Evolutionary conservation across 768 basidiomycete species (phyloP).

Genomic region (Tricholoma hemisulphureum): DNA sequence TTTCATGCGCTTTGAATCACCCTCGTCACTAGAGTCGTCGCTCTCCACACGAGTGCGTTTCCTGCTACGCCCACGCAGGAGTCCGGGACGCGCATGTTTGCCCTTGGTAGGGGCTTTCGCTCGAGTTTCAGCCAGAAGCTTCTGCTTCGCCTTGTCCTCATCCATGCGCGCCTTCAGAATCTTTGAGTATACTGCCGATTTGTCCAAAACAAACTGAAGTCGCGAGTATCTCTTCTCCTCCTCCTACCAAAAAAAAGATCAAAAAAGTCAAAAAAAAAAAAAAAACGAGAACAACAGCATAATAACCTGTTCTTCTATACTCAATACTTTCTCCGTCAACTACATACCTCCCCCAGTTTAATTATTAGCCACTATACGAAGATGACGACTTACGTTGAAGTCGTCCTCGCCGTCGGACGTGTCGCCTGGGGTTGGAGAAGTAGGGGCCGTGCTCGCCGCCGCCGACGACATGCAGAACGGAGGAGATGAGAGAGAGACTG

Average conservation of each 20-base stretch:
- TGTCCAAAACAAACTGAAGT: conserved; percentile 68
- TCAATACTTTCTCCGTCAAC: conserved; percentile 3
- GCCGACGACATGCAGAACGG: conserved; percentile 19
- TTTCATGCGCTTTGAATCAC: conserved; percentile 20
- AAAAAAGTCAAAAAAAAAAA: not conserved
- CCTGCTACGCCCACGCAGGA: conserved; percentile 11
- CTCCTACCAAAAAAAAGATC: conserved; percentile 37
- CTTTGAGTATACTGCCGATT: conserved; percentile 72
- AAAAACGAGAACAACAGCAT: not conserved
- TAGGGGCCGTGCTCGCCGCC: conserved; percentile 20
- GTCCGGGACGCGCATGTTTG: not conserved
- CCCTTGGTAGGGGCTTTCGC: conserved; percentile 7
- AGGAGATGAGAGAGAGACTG: conserved; percentile 14
- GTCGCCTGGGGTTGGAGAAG: conserved; percentile 20
- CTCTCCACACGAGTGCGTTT: conserved; percentile 21
- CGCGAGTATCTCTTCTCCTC: conserved; percentile 47
- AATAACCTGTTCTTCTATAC: conserved; percentile 14
- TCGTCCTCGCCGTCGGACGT: conserved; percentile 16
- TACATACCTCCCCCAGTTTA: conserved; percentile 3
- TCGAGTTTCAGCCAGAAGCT: conserved; percentile 9
- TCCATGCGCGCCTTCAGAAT: conserved; percentile 78
- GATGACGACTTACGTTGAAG: conserved; percentile 8
- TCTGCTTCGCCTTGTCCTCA: conserved; percentile 41
- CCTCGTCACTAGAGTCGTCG: conserved; percentile 15
- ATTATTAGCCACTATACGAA: not conserved